Evolutionary conservation across 768 basidiomycete genomes (phyloP).

Genomic region (Leccinum boreale): DNA sequence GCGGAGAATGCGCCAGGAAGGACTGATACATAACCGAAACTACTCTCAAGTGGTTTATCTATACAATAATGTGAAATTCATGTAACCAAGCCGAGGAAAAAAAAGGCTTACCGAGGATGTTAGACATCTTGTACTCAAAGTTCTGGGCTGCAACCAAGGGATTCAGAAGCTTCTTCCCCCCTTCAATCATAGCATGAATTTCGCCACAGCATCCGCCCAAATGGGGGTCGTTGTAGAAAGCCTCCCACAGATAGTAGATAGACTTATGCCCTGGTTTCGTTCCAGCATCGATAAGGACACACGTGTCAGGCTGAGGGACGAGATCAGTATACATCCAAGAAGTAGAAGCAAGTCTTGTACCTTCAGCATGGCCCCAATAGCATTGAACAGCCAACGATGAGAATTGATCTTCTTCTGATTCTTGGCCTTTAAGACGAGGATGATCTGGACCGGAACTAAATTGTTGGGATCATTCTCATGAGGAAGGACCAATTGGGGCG

Average conservation of each 20-base stretch:
- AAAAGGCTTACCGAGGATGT: conserved; percentile 70
- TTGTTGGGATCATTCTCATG: conserved; percentile 89
- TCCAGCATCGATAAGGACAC: conserved; percentile 91
- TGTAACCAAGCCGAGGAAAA: background rate
- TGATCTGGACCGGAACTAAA: conserved; percentile 88
- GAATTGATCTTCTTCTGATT: conserved; percentile 97
- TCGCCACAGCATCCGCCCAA: conserved; percentile 91
- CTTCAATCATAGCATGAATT: conserved; percentile 96
- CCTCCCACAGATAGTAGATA: conserved; percentile 94
- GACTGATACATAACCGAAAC: conserved; percentile 94
- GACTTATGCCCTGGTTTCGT: conserved; percentile 97
- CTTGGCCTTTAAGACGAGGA: conserved; percentile 87
- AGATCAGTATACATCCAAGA: background rate
- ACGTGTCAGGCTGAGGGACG: conserved; percentile 72
- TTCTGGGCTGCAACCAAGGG: conserved; percentile 94
- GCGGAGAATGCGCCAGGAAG: conserved; percentile 96
- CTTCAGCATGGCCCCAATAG: conserved; percentile 77
- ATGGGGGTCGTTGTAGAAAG: conserved; percentile 76
- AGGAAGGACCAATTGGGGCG: conserved; percentile 88
- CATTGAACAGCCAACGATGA: conserved; percentile 95
- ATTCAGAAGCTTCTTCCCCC: conserved; percentile 87
- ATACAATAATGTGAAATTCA: conserved; percentile 7
- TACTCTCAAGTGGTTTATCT: conserved; percentile 94
- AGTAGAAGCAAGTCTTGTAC: conserved; percentile 35
- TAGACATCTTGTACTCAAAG: conserved; percentile 98